phyloP scores from a whole-genome alignment of 2,329 filamentous ascomycete species.

The Botrytis cinerea region DNA sequence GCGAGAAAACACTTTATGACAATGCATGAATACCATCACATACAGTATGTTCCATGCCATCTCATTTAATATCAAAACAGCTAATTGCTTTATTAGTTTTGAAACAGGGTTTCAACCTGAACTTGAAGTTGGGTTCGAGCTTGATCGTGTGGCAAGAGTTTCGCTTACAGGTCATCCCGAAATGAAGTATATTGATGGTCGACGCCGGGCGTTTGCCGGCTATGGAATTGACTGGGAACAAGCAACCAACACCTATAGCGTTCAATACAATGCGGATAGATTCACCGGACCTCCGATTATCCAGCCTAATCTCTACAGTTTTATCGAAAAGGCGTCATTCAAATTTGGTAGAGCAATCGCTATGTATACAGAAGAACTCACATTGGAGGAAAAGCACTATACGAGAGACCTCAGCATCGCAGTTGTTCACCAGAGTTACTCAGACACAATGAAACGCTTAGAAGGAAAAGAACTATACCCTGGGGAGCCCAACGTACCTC shows the following conservation, averaged over 20 bases:
- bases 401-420: background rate
- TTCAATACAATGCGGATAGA: conserved; percentile 31
- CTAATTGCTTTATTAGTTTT: conserved; percentile 11
- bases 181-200: conserved; percentile 33
- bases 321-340: conserved; percentile 31
- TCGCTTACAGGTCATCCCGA: conserved; percentile 37
- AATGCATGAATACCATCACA: conserved; percentile 12
- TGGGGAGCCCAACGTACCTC: background rate
- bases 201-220: background rate
- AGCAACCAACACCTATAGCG: conserved; percentile 20
- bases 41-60: background rate
- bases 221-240: background rate
- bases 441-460: background rate
- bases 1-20: background rate
- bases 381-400: background rate
- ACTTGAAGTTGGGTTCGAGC: background rate
- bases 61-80: background rate
- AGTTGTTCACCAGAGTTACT: conserved; percentile 2
- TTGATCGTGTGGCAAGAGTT: conserved; percentile 29
- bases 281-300: conserved; percentile 31
- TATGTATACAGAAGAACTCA: conserved; percentile 9
- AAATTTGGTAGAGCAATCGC: conserved; percentile 34
- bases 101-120: background rate
- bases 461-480: conserved; percentile 12
- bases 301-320: conserved; percentile 35